Evolutionary conservation across 352 stramenopile genomes (phyloP).

Genomic region (Aphanomyces euteiches): DNA sequence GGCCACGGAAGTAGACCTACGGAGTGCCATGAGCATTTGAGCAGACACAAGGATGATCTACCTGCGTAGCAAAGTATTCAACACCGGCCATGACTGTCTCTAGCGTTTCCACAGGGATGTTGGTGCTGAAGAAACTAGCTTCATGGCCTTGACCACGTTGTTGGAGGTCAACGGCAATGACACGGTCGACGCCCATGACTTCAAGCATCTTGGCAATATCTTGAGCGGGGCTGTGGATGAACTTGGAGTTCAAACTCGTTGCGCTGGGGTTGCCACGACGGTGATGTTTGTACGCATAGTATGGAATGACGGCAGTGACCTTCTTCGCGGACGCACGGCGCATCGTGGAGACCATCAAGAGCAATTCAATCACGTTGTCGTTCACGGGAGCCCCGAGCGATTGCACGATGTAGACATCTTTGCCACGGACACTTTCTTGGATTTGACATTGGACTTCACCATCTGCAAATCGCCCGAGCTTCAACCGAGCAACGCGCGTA

Average conservation of each 20-base stretch:
- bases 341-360: constrained; percentile 94
- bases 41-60: constrained; percentile 36
- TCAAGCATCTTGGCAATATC: constrained; percentile 92
- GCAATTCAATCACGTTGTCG: constrained; percentile 93
- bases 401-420: constrained; percentile 94
- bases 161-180: constrained; percentile 92
- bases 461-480: constrained; percentile 87
- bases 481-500: constrained; percentile 84
- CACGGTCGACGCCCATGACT: constrained; percentile 91
- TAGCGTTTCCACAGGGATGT: constrained; percentile 90
- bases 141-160: constrained; percentile 86
- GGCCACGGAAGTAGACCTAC: constrained; percentile 43
- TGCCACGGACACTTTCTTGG: constrained; percentile 88
- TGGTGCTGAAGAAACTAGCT: constrained; percentile 89
- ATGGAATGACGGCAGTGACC: constrained; percentile 91
- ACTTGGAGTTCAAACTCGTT: constrained; percentile 89
- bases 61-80: constrained; percentile 88
- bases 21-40: neutral
- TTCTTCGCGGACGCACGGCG: constrained; percentile 90
- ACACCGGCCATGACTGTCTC: constrained; percentile 88
- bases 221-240: constrained; percentile 82
- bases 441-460: constrained; percentile 92
- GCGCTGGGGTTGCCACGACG: constrained; percentile 77
- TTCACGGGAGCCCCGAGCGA: constrained; percentile 89
- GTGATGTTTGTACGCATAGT: constrained; percentile 93